Evolutionary conservation across 306 rosid genomes (phyloP).

Genomic region (Citrullus colocynthis): DNA sequence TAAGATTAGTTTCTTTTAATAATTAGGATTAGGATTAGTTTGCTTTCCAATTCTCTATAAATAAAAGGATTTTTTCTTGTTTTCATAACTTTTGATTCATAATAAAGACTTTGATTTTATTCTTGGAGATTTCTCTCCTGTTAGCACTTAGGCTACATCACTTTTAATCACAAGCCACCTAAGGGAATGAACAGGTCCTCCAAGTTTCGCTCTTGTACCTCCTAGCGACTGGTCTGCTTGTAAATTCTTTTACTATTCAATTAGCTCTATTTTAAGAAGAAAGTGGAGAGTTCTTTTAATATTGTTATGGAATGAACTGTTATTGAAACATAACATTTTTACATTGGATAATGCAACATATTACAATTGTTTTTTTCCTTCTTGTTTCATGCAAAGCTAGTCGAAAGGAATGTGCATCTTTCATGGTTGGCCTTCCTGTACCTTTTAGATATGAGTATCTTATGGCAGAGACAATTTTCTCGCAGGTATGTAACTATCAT

Average conservation of each 20-base stretch:
- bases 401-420: constrained; percentile 98
- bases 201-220: not conserved
- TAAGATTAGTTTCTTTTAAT: too few relatives aligned
- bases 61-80: too few relatives aligned
- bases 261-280: not conserved
- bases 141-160: too few relatives aligned
- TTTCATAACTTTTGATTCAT: too few relatives aligned
- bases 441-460: constrained; percentile 92
- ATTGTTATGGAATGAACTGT: not conserved
- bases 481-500: constrained; percentile 50
- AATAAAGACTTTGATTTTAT: too few relatives aligned
- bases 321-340: not conserved
- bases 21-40: too few relatives aligned
- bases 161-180: not conserved
- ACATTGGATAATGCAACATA: not conserved
- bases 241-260: not conserved
- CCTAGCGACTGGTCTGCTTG: not conserved
- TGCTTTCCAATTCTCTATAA: too few relatives aligned
- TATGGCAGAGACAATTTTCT: constrained; percentile 98
- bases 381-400: constrained; percentile 87
- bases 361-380: not conserved
- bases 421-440: constrained; percentile 92
- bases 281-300: not conserved
- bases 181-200: not conserved
- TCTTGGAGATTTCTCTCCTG: too few relatives aligned